Evolutionary conservation across 2,329 filamentous ascomycete species (phyloP), one percentile per base, ranked within the genome.

Genomic region (Hirsutella rhossiliensis): DNA sequence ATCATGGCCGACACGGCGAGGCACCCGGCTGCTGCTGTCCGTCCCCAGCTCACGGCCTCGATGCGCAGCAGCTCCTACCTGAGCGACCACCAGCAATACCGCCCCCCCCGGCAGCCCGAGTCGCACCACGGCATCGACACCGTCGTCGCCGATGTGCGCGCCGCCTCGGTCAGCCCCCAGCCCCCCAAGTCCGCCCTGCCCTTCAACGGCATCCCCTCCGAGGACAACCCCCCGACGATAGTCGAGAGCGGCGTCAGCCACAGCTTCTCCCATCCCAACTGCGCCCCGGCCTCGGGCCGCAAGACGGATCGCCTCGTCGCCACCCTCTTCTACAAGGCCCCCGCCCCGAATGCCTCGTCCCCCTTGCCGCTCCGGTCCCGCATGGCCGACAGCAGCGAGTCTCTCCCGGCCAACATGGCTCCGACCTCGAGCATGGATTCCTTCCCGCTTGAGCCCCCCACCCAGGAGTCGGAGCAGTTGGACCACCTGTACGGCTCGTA

Each of bases 401-500:
- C 58, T 11, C 50, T 66, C 49, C 70, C 74, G 37, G 57, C 68
- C 42, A 74, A 79, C 66, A 62, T 82, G 55, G 74, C 76, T 17
- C 76, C 80, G 9, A 75, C 78, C 41, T 72, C 68, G 51, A 69
- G 73, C 51, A 67, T 73, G 45, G 71, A 75, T n/a, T 65, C 66
- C 49, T 79, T 79, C 53, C 76, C 78, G 20, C 68, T 80, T 42
- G 75, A 82, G 57, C 70, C 75, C 46, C 69, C 77, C 47, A 68
- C 70, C 43, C 62, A 69, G 52, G 70, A 78, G 56, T 54, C 58
- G 13, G 69, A 80, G 61, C 67, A 77, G 45, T 70, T 81, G 43
- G 78, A 82, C 54, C 76, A 80, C 48, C 69, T 82, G 17, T 82
- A 82, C 52, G 78, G 78, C 48, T 78, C 75, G 18, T 79, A 79